Evolutionary conservation across 208 protist genomes (phyloP).

Genomic region (Leishmania amazonensis): DNA sequence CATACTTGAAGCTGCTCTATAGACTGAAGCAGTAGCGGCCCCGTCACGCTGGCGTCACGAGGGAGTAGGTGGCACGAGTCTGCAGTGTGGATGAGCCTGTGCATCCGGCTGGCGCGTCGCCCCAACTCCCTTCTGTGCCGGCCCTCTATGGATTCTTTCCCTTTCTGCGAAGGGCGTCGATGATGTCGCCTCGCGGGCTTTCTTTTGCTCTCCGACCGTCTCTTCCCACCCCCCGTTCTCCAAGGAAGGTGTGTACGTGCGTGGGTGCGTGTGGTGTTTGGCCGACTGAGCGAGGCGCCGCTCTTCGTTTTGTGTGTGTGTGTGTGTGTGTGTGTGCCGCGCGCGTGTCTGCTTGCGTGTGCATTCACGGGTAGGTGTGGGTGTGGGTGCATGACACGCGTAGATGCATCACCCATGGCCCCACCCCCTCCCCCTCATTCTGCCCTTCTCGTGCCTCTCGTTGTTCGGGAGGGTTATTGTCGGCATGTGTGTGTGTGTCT

Average conservation of each 20-base stretch:
- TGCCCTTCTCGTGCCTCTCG: too few species aligned
- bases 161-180: not conserved
- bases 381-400: not conserved
- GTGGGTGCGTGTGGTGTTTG: not conserved
- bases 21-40: not conserved
- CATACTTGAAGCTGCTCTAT: conserved; percentile 13
- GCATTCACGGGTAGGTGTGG: not conserved
- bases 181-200: not conserved
- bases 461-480: too few species aligned
- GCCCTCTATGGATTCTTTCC: not conserved
- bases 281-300: too few species aligned
- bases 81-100: too few species aligned
- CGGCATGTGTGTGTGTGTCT: too few species aligned
- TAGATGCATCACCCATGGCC: not conserved
- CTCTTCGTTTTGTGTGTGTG: not conserved
- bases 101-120: not conserved
- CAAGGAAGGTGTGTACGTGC: not conserved
- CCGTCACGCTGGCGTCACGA: too few species aligned
- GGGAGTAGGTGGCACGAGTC: too few species aligned
- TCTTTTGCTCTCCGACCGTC: not conserved
- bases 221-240: not conserved
- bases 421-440: not conserved
- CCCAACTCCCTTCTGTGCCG: too few species aligned
- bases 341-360: not conserved
- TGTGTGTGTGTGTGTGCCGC: not conserved